Evolutionary conservation across 768 basidiomycete genomes (phyloP), one percentile per base, ranked within the genome.

Genomic region (Trichaptum fuscoviolaceum): DNA sequence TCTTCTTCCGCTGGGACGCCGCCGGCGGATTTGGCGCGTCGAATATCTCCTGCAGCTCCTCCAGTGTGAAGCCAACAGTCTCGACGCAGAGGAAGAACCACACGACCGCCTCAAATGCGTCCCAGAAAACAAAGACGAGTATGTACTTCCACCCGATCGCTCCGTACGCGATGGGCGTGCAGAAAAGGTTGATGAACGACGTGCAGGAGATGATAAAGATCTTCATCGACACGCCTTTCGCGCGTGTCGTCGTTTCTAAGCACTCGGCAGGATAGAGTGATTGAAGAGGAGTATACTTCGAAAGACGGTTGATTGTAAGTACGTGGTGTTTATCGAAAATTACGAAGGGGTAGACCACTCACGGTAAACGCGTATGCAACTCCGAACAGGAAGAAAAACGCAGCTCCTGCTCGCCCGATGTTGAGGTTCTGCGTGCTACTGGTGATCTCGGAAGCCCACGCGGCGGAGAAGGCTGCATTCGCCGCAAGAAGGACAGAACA

Each of bases 151-250:
- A 68, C 20, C 42, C 42, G 3, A 66, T 42, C 24, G 10, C 20
- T 8, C 35, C 58, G 23, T 36, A 35, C 17, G 59, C 57, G 58
- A 62, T 58, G 20, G 78, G 77, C 17, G 75, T 76, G n/a, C 74
- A 75, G 65, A 73, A 76, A 35, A 69, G 65, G 70, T 77, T 77
- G 74, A 78, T 76, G 72, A 77, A 77, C 8, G 58, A 35, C 23
- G 65, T 66, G 34, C 57, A 59, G n/a, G 57, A 67, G 27, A 68
- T 66, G 27, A 68, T 59, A 10, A 66, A 70, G 57, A 57, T 42
- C 27, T 66, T 59, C 67, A 64, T 36, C 4, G 36, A 76, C 64
- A 78, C 72, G 67, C 77, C 77, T 68, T 78, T 79, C 15, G 77
- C 77, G 34, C 78, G 72, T 24, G 75, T 70, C 24, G 73, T 77